Conservation (phyloP, 106 monocot genomes). For the Dactylorhiza incarnata region DNA sequence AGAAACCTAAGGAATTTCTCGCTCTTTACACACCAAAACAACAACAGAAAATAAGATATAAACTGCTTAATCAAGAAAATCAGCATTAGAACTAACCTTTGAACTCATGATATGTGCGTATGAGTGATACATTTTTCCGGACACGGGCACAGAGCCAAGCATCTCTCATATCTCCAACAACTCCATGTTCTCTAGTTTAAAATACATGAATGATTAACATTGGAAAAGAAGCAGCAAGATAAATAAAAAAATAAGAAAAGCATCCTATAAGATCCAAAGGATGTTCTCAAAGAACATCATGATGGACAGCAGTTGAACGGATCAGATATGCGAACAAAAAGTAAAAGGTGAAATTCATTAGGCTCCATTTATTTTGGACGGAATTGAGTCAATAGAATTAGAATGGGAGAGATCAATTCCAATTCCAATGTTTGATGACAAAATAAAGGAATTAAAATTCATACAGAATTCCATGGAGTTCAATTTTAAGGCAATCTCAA, state of each 20-base stretch:
- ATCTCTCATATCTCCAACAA: constrained; percentile 94
- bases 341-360: not conserved
- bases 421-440: too few relatives aligned
- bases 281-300: not conserved
- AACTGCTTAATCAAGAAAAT: not conserved
- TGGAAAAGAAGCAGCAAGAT: not conserved
- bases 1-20: too few relatives aligned
- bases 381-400: too few relatives aligned
- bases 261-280: not conserved
- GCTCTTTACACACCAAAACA: too few relatives aligned
- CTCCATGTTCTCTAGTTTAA: constrained; percentile 72
- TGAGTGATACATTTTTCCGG: constrained; percentile 80
- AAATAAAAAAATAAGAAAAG: not conserved
- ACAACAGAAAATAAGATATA: too few relatives aligned
- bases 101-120: constrained; percentile 94
- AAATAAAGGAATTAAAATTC: too few relatives aligned
- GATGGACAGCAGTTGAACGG: not conserved
- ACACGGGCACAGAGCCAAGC: constrained; percentile 84
- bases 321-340: not conserved
- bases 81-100: constrained; percentile 41
- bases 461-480: too few relatives aligned
- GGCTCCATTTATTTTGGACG: too few relatives aligned
- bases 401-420: too few relatives aligned
- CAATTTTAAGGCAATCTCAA: too few relatives aligned
- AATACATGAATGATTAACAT: not conserved